Conservation (phyloP, 208 protist species). For the Porcisia deanei region DNA sequence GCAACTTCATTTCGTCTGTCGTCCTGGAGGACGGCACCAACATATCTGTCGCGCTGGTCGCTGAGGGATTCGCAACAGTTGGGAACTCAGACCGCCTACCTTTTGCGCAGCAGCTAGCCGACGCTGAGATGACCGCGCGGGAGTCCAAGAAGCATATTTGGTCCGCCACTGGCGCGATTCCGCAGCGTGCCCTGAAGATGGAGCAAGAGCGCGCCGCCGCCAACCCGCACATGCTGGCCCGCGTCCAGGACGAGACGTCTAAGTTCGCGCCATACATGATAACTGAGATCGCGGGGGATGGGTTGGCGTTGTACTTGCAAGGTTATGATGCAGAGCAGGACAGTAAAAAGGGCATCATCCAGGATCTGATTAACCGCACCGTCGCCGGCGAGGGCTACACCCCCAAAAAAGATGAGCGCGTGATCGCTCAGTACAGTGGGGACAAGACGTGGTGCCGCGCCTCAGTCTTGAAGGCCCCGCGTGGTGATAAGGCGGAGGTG, state of each 20-base stretch:
- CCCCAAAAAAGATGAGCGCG: constrained; percentile 70
- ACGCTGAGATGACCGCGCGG: constrained; percentile 67
- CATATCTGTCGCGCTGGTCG: constrained; percentile 65
- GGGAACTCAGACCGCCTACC: constrained; percentile 73
- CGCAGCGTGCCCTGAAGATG: constrained; percentile 69
- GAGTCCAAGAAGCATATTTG: constrained; percentile 64
- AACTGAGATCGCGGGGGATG: constrained; percentile 75
- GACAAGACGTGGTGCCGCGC: constrained; percentile 88
- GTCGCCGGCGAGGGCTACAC: constrained; percentile 25
- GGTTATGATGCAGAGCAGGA: constrained; percentile 44
- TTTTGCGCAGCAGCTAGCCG: constrained; percentile 70
- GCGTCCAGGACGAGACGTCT: constrained; percentile 48
- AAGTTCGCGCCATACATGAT: constrained; percentile 49
- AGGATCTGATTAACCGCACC: constrained; percentile 59
- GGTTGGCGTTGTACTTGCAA: constrained; percentile 78
- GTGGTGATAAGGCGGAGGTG: constrained; percentile 50
- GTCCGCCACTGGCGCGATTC: constrained; percentile 45
- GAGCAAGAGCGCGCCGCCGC: constrained; percentile 51
- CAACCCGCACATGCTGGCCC: constrained; percentile 36
- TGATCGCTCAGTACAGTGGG: constrained; percentile 69
- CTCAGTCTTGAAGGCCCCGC: constrained; percentile 55
- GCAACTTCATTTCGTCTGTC: constrained; percentile 86
- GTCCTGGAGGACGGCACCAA: constrained; percentile 71
- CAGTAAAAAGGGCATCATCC: constrained; percentile 42
- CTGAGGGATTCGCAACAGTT: constrained; percentile 79